These are phyloP conservation scores for Kazachstania kunashirensis DNA, from an alignment of 805 yeast genomes.

Conservation along the genomic window DNA sequence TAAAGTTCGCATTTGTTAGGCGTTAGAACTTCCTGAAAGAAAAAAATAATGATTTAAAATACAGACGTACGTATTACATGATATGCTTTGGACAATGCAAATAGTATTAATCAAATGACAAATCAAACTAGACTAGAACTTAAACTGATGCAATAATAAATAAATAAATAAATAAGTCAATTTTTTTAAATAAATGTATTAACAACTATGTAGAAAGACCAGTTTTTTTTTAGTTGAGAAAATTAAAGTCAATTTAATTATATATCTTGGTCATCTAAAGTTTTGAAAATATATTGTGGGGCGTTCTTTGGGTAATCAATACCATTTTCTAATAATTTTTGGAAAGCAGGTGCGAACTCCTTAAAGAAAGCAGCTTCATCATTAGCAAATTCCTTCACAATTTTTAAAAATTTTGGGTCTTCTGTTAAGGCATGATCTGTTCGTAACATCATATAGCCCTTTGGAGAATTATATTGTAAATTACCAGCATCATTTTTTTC, in stretches of 20 bases:
- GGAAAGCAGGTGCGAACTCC: slow-evolving; percentile 60
- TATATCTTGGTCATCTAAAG: slow-evolving; percentile 57
- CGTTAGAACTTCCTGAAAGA: too few relatives aligned
- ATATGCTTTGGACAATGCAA: too few relatives aligned
- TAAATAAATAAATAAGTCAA: too few relatives aligned
- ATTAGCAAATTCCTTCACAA: slow-evolving; percentile 59
- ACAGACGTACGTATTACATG: too few relatives aligned
- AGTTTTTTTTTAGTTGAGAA: too few relatives aligned
- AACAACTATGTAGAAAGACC: too few relatives aligned
- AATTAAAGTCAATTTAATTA: slow-evolving; percentile 1
- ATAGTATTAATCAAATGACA: too few relatives aligned
- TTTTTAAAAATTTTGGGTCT: slow-evolving; percentile 48
- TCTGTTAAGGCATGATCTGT: slow-evolving; percentile 64
- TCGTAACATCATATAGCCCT: slow-evolving; percentile 76
- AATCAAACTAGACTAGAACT: too few relatives aligned
- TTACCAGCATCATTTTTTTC: slow-evolving; percentile 51
- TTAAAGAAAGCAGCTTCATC: slow-evolving; percentile 52
- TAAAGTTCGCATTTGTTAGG: too few relatives aligned
- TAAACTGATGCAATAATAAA: too few relatives aligned
- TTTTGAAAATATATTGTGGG: slow-evolving; percentile 43
- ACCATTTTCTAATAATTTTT: slow-evolving; percentile 68
- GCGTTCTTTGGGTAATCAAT: slow-evolving; percentile 46
- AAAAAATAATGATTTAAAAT: too few relatives aligned
- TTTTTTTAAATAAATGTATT: too few relatives aligned
- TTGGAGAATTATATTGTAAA: slow-evolving; percentile 53